These are phyloP conservation scores for Eragrostis tef DNA, from an alignment of 202 grass and related monocot genomes.

Conservation along the genomic window DNA sequence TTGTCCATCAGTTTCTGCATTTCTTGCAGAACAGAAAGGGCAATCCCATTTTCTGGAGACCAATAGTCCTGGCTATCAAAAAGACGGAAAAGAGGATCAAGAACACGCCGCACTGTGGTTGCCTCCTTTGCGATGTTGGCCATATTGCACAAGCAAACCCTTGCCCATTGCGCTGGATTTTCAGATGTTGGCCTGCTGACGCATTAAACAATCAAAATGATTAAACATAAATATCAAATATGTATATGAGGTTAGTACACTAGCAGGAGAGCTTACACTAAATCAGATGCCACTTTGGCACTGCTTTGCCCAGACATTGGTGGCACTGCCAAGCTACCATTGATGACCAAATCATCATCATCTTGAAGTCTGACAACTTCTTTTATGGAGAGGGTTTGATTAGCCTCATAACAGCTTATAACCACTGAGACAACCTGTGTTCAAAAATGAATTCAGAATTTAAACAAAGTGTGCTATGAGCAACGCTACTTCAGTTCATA, in stretches of 20 bases:
- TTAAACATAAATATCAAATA: slow-evolving; percentile 6
- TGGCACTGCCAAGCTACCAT: slow-evolving; percentile 46
- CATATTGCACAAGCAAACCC: slow-evolving; percentile 86
- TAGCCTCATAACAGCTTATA: slow-evolving; percentile 66
- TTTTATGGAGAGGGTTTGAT: slow-evolving; percentile 61
- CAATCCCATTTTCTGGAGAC: slow-evolving; percentile 81
- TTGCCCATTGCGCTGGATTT: slow-evolving; percentile 77
- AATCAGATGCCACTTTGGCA: slow-evolving; percentile 57
- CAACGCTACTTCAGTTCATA: slow-evolving; percentile 19
- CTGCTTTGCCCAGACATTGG: slow-evolving; percentile 57
- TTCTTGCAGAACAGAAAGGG: slow-evolving; percentile 83
- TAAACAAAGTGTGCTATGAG: slow-evolving; percentile 10
- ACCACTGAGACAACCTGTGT: slow-evolving; percentile 71
- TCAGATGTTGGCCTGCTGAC: slow-evolving; percentile 56
- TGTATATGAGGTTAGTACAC: slow-evolving; percentile 22
- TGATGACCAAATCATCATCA: slow-evolving; percentile 57
- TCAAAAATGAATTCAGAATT: slow-evolving; percentile 47
- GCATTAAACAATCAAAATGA: slow-evolving; percentile 39
- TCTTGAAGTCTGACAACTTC: slow-evolving; percentile 65
- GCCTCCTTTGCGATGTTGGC: slow-evolving; percentile 86
- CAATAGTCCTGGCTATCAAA: slow-evolving; percentile 79
- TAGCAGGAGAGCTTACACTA: slow-evolving; percentile 55
- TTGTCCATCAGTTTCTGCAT: slow-evolving; percentile 83
- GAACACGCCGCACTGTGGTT: slow-evolving; percentile 77
- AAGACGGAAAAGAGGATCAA: slow-evolving; percentile 85